These are phyloP conservation scores for Pseudohalonectria lignicola DNA, from an alignment of 2,329 filamentous ascomycete species.

Conservation along the genomic window DNA sequence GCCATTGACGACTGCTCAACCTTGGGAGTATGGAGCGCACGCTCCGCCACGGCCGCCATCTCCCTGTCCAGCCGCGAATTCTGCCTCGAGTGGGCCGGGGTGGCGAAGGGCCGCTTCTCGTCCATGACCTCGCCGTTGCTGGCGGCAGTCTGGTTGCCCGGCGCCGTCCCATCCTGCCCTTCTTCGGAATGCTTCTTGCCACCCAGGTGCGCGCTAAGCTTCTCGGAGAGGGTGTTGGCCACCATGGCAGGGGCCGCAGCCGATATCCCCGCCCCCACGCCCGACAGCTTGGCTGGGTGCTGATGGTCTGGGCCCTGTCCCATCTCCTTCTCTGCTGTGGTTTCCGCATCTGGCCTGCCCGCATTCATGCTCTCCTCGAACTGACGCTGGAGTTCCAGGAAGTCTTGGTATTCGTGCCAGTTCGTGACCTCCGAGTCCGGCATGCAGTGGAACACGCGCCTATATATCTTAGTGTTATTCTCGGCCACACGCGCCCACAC, in stretches of 20 bases:
- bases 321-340: not conserved
- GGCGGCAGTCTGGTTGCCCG: conserved; percentile 19
- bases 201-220: not conserved
- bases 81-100: conserved; percentile 7
- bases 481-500: conserved; percentile 79
- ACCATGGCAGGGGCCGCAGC: not conserved
- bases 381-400: conserved; percentile 61
- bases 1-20: not conserved
- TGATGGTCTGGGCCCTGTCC: too few relatives aligned
- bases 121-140: conserved; percentile 18
- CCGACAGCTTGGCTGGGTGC: not conserved
- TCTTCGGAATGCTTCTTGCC: too few relatives aligned
- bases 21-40: conserved; percentile 9
- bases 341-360: not conserved
- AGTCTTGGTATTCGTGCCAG: conserved; percentile 89
- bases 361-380: conserved; percentile 59
- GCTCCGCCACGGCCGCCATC: conserved; percentile 16
- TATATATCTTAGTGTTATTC: conserved; percentile 93
- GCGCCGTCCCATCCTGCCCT: too few relatives aligned
- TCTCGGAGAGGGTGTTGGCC: not conserved
- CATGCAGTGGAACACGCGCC: conserved; percentile 91
- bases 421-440: conserved; percentile 88
- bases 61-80: conserved; percentile 14
- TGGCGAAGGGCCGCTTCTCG: conserved; percentile 26
- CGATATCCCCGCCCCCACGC: not conserved